Percentiles rank a stretch among this genome's conserved stretches.
Evolutionary conservation across 805 yeast genomes (phyloP).

Genomic region (Brettanomyces nanus): DNA sequence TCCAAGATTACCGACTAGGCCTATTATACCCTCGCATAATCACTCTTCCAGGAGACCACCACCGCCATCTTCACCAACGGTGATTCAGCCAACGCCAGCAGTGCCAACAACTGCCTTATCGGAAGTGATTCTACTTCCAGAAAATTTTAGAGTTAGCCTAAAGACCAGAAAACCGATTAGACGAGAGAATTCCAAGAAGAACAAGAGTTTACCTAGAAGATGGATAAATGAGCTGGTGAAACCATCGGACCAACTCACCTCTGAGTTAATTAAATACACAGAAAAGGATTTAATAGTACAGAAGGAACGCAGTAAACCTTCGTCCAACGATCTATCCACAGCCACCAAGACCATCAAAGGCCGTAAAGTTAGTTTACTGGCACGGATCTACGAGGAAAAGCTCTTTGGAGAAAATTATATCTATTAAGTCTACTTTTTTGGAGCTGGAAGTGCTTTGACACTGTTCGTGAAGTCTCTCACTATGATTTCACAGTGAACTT

Average conservation of each 20-base stretch:
- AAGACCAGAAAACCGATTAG: neutral
- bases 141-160: neutral
- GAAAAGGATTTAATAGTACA: constrained; percentile 23
- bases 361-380: constrained; percentile 43
- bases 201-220: constrained; percentile 5
- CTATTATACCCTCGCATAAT: too few relatives aligned
- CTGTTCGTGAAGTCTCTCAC: constrained; percentile 71
- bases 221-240: constrained; percentile 15
- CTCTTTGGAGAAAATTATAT: constrained; percentile 14
- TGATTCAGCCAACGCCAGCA: neutral
- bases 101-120: neutral
- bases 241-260: constrained; percentile 19
- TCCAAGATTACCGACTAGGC: neutral
- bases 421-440: constrained; percentile 14
- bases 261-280: constrained; percentile 23
- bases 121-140: neutral
- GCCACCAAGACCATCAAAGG: constrained; percentile 33
- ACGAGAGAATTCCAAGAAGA: constrained; percentile 4
- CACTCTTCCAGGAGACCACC: too few relatives aligned
- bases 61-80: neutral
- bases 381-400: constrained; percentile 43
- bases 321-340: constrained; percentile 3
- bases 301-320: constrained; percentile 11
- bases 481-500: constrained; percentile 68
- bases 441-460: constrained; percentile 19